These are phyloP conservation scores for Penicillium parvum DNA, from an alignment of 495 filamentous ascomycete species.

Conservation along the genomic window DNA sequence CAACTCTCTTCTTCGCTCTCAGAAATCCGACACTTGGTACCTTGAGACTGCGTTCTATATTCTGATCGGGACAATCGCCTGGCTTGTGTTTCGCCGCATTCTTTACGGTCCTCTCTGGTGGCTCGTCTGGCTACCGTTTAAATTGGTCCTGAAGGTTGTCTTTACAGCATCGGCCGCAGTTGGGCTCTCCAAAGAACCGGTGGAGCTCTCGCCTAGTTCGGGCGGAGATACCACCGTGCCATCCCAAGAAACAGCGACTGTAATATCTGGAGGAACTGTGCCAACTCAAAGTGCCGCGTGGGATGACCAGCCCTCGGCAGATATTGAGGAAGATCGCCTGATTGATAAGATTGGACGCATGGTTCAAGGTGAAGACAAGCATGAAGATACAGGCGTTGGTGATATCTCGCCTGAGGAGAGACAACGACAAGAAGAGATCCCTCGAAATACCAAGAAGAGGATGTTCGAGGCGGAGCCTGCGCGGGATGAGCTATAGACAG, in stretches of 20 bases:
- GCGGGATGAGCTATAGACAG: constrained; percentile 54
- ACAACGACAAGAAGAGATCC: constrained; percentile 42
- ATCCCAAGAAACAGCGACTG: constrained; percentile 16
- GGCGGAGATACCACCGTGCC: constrained; percentile 10
- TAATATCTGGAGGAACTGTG: constrained; percentile 13
- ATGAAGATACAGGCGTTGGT: constrained; percentile 24
- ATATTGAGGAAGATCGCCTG: constrained; percentile 35
- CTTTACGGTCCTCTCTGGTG: constrained; percentile 89
- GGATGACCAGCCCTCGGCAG: constrained; percentile 22
- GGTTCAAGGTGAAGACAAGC: constrained; percentile 47
- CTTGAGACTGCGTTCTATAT: constrained; percentile 82
- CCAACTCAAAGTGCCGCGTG: constrained; percentile 12
- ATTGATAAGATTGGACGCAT: constrained; percentile 54
- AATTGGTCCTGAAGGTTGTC: constrained; percentile 49
- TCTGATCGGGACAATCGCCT: constrained; percentile 67
- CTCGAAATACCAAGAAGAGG: constrained; percentile 74
- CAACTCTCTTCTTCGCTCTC: constrained; percentile 71
- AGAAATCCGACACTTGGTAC: constrained; percentile 97
- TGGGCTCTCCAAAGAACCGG: constrained; percentile 29
- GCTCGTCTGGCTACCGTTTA: constrained; percentile 76
- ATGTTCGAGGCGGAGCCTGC: constrained; percentile 65
- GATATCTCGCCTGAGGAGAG: constrained; percentile 37
- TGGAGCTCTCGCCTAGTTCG: constrained; percentile 22
- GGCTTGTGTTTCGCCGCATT: constrained; percentile 79
- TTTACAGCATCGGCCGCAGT: constrained; percentile 41